Base-by-base conservation (phyloP, 768 basidiomycete species). In the Pulveroboletus frians region DNA sequence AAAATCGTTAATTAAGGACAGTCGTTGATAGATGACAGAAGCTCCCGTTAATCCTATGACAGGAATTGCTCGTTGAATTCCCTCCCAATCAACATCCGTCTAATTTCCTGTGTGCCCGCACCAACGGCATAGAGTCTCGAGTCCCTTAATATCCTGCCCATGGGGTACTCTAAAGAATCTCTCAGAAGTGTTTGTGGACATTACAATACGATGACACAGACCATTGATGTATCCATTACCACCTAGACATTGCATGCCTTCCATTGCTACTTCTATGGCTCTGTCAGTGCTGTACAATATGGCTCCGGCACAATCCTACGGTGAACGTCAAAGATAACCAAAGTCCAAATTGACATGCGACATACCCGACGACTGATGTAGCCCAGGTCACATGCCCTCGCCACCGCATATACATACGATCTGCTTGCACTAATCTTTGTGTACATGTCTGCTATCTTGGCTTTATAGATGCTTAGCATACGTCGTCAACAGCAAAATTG, bases 181-280 rank as follows among this genome's bases (percentile, higher is more conserved):
- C 15, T 56, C 30, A 50, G 49, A 35, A 30, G 27, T 23, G 41
- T 17, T 15, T 4, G 26, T 3, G n/a, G n/a, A 35, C 32, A 34
- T 47, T 20, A 17, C 13, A 14, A 26, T 6, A 34, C 9, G 34
- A 17, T 4, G 21, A 49, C 14, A 63, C 75, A 55, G 46, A 87
- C 91, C 91, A 55, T 95, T 95, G 67, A 93, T 93, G 65, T 95
- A 97, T 11, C 93, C 94, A 63, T 96, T 96, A 7, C 94, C 93
- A 43, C 93, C 92, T 37, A 95, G 73, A 61, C 90, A 93, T 60
- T 95, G 93, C 85, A 92, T 92, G 9, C 81, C 89, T 62, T 94
- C 92, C 59, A 90, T 70, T 4, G 92, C 84, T 11, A 96, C 90
- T 66, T 96, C 91, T 20, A 95, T 83, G 21, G 92, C 88, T 59